Base-by-base conservation (phyloP, 1,139 yeast genomes). In the Candida glucosophila region DNA sequence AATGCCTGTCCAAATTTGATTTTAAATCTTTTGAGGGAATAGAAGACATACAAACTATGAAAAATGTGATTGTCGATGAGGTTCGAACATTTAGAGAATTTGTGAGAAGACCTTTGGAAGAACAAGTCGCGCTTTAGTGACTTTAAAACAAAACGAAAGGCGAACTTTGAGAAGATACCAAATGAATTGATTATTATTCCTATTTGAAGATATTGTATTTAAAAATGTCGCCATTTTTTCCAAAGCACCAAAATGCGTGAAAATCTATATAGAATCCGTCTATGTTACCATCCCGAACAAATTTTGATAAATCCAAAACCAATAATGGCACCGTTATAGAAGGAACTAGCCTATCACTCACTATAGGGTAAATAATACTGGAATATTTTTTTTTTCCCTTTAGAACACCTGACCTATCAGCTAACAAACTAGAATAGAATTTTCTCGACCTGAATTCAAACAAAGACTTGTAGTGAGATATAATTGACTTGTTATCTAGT, bases 11-110 rank as follows among this genome's bases (percentile, higher is more conserved):
- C 3, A 79, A 80, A 42, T 88, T 90, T 52, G 95, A 90, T 48
- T 90, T 90, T 48, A 62, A 59, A 34, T 65, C 83, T 5, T 90
- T 90, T 50, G 98, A 90, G 55, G 78, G 73, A 9, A 80, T 81
- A 20, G 88, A 85, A 35, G 95, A 86, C 38, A 63, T 83, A 49
- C 80, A 73, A 8, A 58, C 70, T 14, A 80, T 90, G 82, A 74
- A 74, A 41, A 65, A 70, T 36, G 72, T 85, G 69, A 83, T 90
- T 22, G 52, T 83, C 17, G 77, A 82, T 22, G 97, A 90, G 46
- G 97, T 90, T 3, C 66, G 67, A 30, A 58, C 68, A 14, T 88
- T 90, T 49, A 68, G 97, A 39, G 83, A 74, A 23, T 75, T 77
- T 55, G 96, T 88, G 7, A 58, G 92, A 44, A 73, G 70, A 44